Base-by-base conservation (phyloP, 345 rosid genomes). In the Eucalyptus globulus region DNA sequence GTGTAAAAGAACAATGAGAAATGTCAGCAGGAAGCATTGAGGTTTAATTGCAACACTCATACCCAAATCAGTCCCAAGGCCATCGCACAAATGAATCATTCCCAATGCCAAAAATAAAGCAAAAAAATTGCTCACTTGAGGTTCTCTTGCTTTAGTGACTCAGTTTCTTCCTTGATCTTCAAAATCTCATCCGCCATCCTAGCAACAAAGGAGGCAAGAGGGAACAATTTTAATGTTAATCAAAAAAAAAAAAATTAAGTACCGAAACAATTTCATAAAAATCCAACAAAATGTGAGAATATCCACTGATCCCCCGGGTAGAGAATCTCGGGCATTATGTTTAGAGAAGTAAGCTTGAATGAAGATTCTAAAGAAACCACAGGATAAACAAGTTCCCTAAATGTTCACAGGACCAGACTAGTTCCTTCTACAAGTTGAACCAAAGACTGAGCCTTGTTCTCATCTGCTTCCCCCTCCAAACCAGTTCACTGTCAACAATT, bases 171-270 rank as follows among this genome's bases (percentile, higher is more conserved):
- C 93, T 95, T 94, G 87, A 95, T 92, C 54, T 87, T 94, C 67
- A 94, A 91, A 26, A 95, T 86, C 92, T 96, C 98, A 86, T 93
- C 95, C 86, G 94, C 92, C 92, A 97, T 94, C 94, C 98, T 96
- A 91, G 90, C 76, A 89, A 90, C 60, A 90, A 22, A 90, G 45
- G 85, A 76, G 85, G 47, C 85, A 40, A 76, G 69, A 87, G 47
- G 56, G 54, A 60, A 47, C 10, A 40, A 62, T 21, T 72, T 49
- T 14, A 50, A 67, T 60, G 43, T 44, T 47, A 47, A 45, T 54
- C 29, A 90, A 87, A 88, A 43, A 17, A 37, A 11, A 31, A 34
- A 31, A 4, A 6, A 34, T 34, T 69, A 26, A 21, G 47, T 76
- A 40, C 83, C 9, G 2, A 21, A 76, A 40, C 47, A 76, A 76